A percentile compares a stretch with the other conserved stretches of the same genome.
These are phyloP conservation scores for Lenzites betulinus DNA, from an alignment of 768 basidiomycete genomes.

Conservation along the genomic window DNA sequence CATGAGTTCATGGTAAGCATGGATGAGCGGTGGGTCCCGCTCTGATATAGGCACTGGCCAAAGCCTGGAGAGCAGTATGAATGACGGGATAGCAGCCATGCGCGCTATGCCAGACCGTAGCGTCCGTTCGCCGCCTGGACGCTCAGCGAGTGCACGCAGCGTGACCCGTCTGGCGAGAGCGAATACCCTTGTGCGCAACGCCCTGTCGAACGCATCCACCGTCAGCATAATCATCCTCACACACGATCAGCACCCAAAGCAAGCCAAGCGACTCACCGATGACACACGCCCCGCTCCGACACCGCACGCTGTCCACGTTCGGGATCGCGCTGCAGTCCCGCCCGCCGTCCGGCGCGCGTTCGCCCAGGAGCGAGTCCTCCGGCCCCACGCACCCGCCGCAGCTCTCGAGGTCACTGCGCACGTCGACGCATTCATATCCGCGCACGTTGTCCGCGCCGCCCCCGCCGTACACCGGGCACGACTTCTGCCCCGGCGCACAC, in stretches of 20 bases:
- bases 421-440: slow-evolving; percentile 26
- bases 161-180: slow-evolving; percentile 3
- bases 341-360: slow-evolving; percentile 33
- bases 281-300: slow-evolving; percentile 38
- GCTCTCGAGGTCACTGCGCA: slow-evolving; percentile 25
- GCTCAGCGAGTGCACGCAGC: slow-evolving; percentile 5
- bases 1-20: too few relatives aligned
- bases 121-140: background rate
- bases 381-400: slow-evolving; percentile 27
- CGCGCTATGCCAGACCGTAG: too few relatives aligned
- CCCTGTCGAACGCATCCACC: background rate
- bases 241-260: too few relatives aligned
- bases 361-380: slow-evolving; percentile 23
- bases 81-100: too few relatives aligned
- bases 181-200: slow-evolving; percentile 8
- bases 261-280: slow-evolving; percentile 36
- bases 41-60: too few relatives aligned
- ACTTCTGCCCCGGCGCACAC: background rate
- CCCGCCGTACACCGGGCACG: slow-evolving; percentile 13
- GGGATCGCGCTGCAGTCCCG: slow-evolving; percentile 48
- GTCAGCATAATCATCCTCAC: background rate
- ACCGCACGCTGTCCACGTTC: slow-evolving; percentile 42
- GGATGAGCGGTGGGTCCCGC: too few relatives aligned
- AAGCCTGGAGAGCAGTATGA: too few relatives aligned
- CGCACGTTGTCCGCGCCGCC: slow-evolving; percentile 5